Evolutionary conservation across 345 rosid genomes (phyloP).

Genomic region (Hevea brasiliensis): DNA sequence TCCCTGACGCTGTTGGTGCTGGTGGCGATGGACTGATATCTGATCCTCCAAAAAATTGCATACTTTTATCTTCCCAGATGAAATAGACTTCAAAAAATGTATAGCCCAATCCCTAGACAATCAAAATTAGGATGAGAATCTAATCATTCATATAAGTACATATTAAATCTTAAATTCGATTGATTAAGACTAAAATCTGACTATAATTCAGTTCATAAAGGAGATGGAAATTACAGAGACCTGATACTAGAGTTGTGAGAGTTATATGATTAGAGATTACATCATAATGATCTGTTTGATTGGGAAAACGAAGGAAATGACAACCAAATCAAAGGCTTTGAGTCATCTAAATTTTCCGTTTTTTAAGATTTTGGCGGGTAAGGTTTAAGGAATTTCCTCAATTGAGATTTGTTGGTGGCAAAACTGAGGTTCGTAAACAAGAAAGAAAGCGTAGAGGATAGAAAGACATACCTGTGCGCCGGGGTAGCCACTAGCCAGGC

Average conservation of each 20-base stretch:
- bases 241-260: not conserved
- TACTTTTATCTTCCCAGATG: constrained; percentile 5
- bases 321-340: not conserved
- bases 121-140: not conserved
- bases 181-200: not conserved
- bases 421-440: not conserved
- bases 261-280: no score
- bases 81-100: not conserved
- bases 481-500: not conserved
- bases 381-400: no score
- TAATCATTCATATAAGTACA: not conserved
- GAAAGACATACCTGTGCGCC: constrained; percentile 6
- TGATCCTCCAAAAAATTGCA: constrained; percentile 96
- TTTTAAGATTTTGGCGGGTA: no score
- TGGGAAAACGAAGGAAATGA: not conserved
- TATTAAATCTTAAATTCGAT: not conserved
- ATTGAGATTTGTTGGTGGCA: not conserved
- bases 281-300: not conserved
- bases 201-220: not conserved
- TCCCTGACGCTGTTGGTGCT: constrained; percentile 61
- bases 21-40: constrained; percentile 91
- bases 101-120: constrained; percentile 1
- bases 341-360: no score
- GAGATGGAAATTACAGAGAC: not conserved
- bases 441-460: not conserved